Evolutionary conservation across 768 basidiomycete species (phyloP).

Genomic region (Leccinum imitatum): DNA sequence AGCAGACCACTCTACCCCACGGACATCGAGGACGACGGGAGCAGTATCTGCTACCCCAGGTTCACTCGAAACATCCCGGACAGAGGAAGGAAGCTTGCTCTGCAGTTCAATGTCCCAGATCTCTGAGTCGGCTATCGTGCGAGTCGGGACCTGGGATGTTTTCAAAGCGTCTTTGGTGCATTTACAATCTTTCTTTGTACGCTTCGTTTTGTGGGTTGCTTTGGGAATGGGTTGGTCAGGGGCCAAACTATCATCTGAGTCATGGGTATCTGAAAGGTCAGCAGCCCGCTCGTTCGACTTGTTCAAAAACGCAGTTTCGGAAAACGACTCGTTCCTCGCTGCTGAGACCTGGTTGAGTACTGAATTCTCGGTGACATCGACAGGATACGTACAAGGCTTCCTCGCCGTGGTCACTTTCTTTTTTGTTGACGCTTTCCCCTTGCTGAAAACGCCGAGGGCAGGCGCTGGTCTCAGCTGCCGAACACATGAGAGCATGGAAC

Average conservation of each 20-base stretch:
- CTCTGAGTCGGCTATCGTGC: constrained; percentile 35
- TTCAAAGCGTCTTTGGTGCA: not conserved
- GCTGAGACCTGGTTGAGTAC: constrained; percentile 10
- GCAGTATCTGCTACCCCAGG: constrained; percentile 13
- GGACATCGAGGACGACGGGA: constrained; percentile 40
- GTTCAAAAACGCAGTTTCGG: constrained; percentile 48
- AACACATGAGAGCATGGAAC: constrained; percentile 3
- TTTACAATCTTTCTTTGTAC: constrained; percentile 2
- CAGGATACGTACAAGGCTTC: constrained; percentile 14
- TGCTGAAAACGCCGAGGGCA: constrained; percentile 37
- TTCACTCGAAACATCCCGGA: constrained; percentile 14
- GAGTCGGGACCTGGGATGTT: constrained; percentile 2
- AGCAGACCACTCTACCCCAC: constrained; percentile 29
- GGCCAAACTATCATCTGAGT: constrained; percentile 8
- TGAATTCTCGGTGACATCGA: not conserved
- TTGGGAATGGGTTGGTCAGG: constrained; percentile 18
- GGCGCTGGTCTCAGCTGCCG: constrained; percentile 31
- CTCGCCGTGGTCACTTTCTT: constrained; percentile 17
- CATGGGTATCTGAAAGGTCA: constrained; percentile 7
- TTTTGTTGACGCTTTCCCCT: constrained; percentile 36
- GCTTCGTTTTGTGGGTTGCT: constrained; percentile 5
- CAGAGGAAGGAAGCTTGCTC: constrained; percentile 26
- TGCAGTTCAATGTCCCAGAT: constrained; percentile 59
- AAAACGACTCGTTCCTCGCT: constrained; percentile 36
- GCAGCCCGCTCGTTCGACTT: constrained; percentile 16